phyloP scores from a whole-genome alignment of 2,329 filamentous ascomycete species.

The Neopestalotiopsis sp. region DNA sequence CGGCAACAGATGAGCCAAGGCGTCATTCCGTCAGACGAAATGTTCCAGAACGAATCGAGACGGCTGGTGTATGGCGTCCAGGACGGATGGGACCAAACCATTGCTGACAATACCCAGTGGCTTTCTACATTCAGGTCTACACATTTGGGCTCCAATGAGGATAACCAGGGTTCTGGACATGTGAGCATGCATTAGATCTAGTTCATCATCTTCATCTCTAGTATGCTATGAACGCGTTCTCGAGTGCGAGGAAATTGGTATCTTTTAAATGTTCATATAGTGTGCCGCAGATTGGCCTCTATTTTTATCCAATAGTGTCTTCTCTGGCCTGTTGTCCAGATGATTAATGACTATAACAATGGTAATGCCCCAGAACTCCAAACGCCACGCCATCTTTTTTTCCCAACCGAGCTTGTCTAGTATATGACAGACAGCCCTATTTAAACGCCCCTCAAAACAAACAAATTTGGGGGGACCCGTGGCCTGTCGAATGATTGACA shows the following conservation, averaged over 20 bases:
- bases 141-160: background rate
- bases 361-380: background rate
- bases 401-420: too few species aligned
- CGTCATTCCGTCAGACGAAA: background rate
- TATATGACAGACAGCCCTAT: too few species aligned
- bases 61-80: slow-evolving; percentile 36
- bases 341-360: background rate
- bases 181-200: background rate
- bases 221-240: too few species aligned
- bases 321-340: background rate
- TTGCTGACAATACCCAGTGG: slow-evolving; percentile 39
- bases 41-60: slow-evolving; percentile 8
- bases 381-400: background rate
- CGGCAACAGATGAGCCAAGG: background rate
- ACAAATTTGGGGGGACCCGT: too few species aligned
- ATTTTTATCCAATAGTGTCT: background rate
- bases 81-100: slow-evolving; percentile 46
- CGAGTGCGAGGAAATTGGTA: too few species aligned
- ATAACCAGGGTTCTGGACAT: background rate
- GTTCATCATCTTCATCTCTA: too few species aligned
- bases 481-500: background rate
- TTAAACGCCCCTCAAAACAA: too few species aligned
- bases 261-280: too few species aligned
- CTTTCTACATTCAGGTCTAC: slow-evolving; percentile 22
- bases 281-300: too few species aligned